A percentile compares a stretch with the other conserved stretches of the same genome.
These are phyloP conservation scores for Leptographium wingfieldii DNA, from an alignment of 2,329 filamentous ascomycete genomes.

Conservation along the genomic window DNA sequence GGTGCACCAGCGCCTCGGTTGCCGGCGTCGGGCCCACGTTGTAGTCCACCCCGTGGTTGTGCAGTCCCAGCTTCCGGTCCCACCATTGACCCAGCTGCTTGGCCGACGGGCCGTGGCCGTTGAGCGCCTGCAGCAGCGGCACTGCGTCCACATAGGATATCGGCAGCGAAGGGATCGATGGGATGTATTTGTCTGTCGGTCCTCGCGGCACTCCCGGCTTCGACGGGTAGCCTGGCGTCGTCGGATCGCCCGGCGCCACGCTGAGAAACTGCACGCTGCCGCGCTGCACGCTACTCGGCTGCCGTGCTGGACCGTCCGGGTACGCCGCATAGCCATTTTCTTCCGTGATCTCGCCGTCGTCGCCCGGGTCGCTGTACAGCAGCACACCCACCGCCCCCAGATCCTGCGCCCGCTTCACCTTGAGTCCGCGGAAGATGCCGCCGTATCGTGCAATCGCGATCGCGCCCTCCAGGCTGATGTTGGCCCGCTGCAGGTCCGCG, in stretches of 20 bases:
- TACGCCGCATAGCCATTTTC: constrained; percentile 69
- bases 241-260: constrained; percentile 60
- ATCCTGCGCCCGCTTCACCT: constrained; percentile 85
- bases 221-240: constrained; percentile 86
- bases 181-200: constrained; percentile 56
- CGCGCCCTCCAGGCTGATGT: constrained; percentile 67
- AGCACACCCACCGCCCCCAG: constrained; percentile 77
- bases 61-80: constrained; percentile 57
- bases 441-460: constrained; percentile 83
- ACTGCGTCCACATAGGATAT: constrained; percentile 81
- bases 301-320: constrained; percentile 72
- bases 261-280: constrained; percentile 77
- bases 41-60: constrained; percentile 72
- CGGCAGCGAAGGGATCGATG: constrained; percentile 79
- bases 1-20: constrained; percentile 50
- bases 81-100: constrained; percentile 61
- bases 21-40: constrained; percentile 74
- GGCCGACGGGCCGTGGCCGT: constrained; percentile 72
- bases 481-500: constrained; percentile 64
- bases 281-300: constrained; percentile 81
- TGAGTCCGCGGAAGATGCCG: constrained; percentile 74
- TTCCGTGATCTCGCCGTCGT: constrained; percentile 72
- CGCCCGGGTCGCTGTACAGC: constrained; percentile 79
- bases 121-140: constrained; percentile 78
- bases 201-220: constrained; percentile 75